phyloP scores from a whole-genome alignment of 108 stramenopile species.

The Nitzschia sp. region DNA sequence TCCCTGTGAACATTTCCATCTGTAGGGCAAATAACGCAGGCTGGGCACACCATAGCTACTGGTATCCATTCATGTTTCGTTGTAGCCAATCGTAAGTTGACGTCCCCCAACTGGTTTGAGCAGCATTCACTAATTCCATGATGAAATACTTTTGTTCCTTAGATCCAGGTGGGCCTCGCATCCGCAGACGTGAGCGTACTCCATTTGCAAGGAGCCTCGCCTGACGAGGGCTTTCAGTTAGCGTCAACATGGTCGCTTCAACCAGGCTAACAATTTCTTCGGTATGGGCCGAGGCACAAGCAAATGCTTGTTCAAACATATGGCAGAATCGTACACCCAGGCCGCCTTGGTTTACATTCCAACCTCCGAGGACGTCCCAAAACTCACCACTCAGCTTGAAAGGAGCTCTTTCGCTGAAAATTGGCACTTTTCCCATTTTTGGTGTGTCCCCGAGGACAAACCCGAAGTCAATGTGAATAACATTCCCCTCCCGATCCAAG shows the following conservation, averaged over 20 bases:
- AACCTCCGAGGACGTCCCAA: slow-evolving; percentile 96
- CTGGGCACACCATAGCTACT: too few relatives aligned
- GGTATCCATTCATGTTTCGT: slow-evolving; percentile 92
- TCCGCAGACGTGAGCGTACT: slow-evolving; percentile 66
- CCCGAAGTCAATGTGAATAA: slow-evolving; percentile 96
- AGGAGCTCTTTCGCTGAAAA: slow-evolving; percentile 89
- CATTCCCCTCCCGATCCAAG: slow-evolving; percentile 72
- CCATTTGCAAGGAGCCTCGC: slow-evolving; percentile 66
- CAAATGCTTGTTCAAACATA: slow-evolving; percentile 88
- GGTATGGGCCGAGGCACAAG: slow-evolving; percentile 64
- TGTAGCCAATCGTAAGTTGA: slow-evolving; percentile 90
- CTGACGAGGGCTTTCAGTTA: slow-evolving; percentile 59
- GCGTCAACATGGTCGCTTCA: slow-evolving; percentile 78
- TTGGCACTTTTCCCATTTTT: slow-evolving; percentile 88
- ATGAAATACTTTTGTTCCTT: slow-evolving; percentile 77
- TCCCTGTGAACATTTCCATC: too few relatives aligned
- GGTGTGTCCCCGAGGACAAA: slow-evolving; percentile 95
- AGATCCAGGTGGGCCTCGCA: slow-evolving; percentile 65
- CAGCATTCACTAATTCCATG: slow-evolving; percentile 82
- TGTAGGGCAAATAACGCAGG: too few relatives aligned
- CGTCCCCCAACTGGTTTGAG: slow-evolving; percentile 84
- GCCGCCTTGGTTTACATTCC: slow-evolving; percentile 68
- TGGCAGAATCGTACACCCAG: slow-evolving; percentile 78
- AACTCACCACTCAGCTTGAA: slow-evolving; percentile 92
- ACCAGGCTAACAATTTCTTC: slow-evolving; percentile 81